Percentiles rank a stretch among this genome's conserved stretches.
Conservation (phyloP, 73 alveolate species). For the Uronychia setigera region DNA sequence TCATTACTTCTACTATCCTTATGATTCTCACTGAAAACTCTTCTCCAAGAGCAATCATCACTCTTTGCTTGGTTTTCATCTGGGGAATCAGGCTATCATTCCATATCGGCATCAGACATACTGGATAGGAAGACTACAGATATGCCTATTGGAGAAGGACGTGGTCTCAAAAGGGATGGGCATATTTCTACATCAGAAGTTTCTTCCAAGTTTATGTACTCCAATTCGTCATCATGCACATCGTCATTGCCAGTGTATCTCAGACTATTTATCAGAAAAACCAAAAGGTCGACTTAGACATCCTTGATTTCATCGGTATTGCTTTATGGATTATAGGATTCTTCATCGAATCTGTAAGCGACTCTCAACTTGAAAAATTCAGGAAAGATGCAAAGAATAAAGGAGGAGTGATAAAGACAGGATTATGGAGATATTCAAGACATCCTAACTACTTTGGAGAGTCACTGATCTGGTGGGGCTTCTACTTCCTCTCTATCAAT, state of each 20-base stretch:
- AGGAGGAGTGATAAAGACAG: constrained; percentile 48
- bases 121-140: constrained; percentile 55
- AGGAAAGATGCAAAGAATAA: constrained; percentile 30
- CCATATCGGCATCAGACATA: constrained; percentile 18
- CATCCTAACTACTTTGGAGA: constrained; percentile 98
- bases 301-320: constrained; percentile 31
- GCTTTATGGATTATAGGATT: constrained; percentile 30
- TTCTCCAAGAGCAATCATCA: constrained; percentile 12
- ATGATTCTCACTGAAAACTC: neutral
- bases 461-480: constrained; percentile 86
- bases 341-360: constrained; percentile 39
- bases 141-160: constrained; percentile 37
- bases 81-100: constrained; percentile 52
- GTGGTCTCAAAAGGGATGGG: constrained; percentile 15
- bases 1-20: neutral
- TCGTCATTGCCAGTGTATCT: neutral
- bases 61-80: neutral
- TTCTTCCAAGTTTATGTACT: constrained; percentile 20
- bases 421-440: constrained; percentile 94
- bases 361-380: constrained; percentile 18
- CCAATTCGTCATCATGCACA: constrained; percentile 6
- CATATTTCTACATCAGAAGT: constrained; percentile 10
- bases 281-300: too few relatives aligned
- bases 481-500: constrained; percentile 39
- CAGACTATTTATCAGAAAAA: constrained; percentile 11